A percentile compares a stretch with the other conserved stretches of the same genome.
These are phyloP conservation scores for Scenedesmus sp. DNA, from an alignment of 163 green algal genomes.

Conservation along the genomic window DNA sequence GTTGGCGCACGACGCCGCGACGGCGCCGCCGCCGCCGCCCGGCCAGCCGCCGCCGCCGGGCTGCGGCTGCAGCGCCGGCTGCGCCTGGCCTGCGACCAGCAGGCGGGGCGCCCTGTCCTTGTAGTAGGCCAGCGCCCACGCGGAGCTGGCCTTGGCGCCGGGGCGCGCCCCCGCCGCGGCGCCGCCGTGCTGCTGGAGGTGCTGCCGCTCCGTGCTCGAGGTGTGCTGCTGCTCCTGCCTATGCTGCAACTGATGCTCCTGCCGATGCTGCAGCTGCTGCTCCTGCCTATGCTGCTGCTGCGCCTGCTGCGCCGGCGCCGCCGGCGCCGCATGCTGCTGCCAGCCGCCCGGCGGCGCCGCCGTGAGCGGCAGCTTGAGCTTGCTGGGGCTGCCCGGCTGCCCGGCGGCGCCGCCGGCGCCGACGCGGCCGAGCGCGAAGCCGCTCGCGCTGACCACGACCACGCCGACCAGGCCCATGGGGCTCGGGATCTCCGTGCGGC, in stretches of 20 bases:
- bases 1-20: too few species aligned
- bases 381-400: constrained; percentile 12
- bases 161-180: too few species aligned
- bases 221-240: neutral
- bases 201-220: neutral
- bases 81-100: too few species aligned
- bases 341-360: neutral
- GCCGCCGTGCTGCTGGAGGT: too few species aligned
- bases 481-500: neutral
- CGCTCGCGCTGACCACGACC: constrained; percentile 17
- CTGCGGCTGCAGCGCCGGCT: too few species aligned
- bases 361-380: constrained; percentile 7
- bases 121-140: too few species aligned
- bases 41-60: too few species aligned
- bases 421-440: constrained; percentile 12
- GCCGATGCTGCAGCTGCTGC: neutral
- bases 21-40: too few species aligned
- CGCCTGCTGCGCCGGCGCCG: neutral
- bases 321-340: neutral
- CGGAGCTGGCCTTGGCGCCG: too few species aligned
- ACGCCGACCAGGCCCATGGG: constrained; percentile 29
- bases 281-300: constrained; percentile 14
- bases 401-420: neutral
- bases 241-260: constrained; percentile 9
- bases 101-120: too few species aligned